Conservation (phyloP, 805 yeast species). For the Isabelozyma gotoi region DNA sequence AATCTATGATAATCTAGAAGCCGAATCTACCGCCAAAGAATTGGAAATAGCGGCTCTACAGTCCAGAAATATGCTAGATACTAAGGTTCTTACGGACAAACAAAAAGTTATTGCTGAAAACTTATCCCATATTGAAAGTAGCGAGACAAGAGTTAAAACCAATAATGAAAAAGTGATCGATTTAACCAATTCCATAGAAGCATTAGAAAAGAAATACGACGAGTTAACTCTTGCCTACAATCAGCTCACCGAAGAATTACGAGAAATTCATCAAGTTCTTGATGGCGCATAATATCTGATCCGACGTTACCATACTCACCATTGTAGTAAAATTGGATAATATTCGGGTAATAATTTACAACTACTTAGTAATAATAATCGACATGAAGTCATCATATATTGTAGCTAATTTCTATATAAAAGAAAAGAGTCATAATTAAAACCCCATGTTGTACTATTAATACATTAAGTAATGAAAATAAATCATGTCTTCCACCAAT, state of each 20-base stretch:
- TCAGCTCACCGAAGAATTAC: conserved; percentile 10
- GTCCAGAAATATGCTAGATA: not conserved
- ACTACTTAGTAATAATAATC: not conserved
- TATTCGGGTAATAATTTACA: not conserved
- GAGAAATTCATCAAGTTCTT: conserved; percentile 11
- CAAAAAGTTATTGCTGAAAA: conserved; percentile 7
- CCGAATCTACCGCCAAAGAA: conserved; percentile 13
- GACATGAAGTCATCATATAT: not conserved
- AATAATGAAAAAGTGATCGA: conserved; percentile 6
- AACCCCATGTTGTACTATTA: not conserved
- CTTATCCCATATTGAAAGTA: conserved; percentile 4
- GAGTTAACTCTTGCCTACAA: conserved; percentile 4
- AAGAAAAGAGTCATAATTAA: too few species aligned
- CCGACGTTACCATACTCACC: not conserved
- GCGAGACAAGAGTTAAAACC: conserved; percentile 3
- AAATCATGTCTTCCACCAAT: too few species aligned
- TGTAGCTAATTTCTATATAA: not conserved
- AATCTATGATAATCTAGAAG: conserved; percentile 4
- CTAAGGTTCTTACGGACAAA: conserved; percentile 8
- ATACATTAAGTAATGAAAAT: too few species aligned
- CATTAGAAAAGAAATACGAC: conserved; percentile 10
- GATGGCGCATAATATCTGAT: conserved; percentile 2
- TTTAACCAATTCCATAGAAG: conserved; percentile 8
- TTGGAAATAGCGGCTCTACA: conserved; percentile 2
- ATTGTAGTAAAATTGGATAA: not conserved